These are phyloP conservation scores for Gentiana macrophylla DNA, from an alignment of 257 asterid genomes.

Conservation along the genomic window DNA sequence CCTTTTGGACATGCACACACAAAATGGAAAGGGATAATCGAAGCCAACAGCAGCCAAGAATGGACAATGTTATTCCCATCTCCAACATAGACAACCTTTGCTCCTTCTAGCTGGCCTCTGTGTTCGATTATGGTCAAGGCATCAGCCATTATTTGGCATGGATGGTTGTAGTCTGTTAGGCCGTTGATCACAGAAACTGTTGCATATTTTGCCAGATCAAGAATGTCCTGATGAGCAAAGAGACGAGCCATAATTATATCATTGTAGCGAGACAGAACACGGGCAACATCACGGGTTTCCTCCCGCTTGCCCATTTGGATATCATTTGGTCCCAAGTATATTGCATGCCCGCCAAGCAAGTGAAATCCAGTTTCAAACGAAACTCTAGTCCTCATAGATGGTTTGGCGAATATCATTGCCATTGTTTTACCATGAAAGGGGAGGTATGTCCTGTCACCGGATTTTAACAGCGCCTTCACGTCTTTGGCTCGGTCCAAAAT, in stretches of 20 bases:
- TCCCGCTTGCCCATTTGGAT: slow-evolving; percentile 99
- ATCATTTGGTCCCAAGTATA: slow-evolving; percentile 88
- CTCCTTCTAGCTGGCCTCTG: slow-evolving; percentile 76
- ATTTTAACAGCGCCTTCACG: slow-evolving; percentile 76
- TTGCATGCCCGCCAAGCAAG: slow-evolving; percentile 95
- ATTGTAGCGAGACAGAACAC: slow-evolving; percentile 89
- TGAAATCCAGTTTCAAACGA: slow-evolving; percentile 93
- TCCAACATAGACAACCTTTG: slow-evolving; percentile 94
- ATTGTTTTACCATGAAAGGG: slow-evolving; percentile 86
- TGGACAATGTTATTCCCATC: slow-evolving; percentile 98
- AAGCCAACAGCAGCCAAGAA: slow-evolving; percentile 81
- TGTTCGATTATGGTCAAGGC: slow-evolving; percentile 92
- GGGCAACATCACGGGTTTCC: slow-evolving; percentile 97
- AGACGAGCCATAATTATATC: slow-evolving; percentile 98
- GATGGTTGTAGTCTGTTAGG: slow-evolving; percentile 88
- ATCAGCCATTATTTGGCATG: slow-evolving; percentile 98
- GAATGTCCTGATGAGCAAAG: slow-evolving; percentile 93
- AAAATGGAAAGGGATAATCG: slow-evolving; percentile 81
- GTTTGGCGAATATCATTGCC: slow-evolving; percentile 98
- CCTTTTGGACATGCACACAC: slow-evolving; percentile 90
- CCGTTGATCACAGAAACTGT: slow-evolving; percentile 89
- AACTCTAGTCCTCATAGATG: slow-evolving; percentile 97
- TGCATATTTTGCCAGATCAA: slow-evolving; percentile 82
- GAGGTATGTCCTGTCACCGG: slow-evolving; percentile 81
- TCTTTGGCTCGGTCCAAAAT: slow-evolving; percentile 78